Evolutionary conservation across 2,329 filamentous ascomycete genomes (phyloP).

Genomic region (Microsporum audouinii): DNA sequence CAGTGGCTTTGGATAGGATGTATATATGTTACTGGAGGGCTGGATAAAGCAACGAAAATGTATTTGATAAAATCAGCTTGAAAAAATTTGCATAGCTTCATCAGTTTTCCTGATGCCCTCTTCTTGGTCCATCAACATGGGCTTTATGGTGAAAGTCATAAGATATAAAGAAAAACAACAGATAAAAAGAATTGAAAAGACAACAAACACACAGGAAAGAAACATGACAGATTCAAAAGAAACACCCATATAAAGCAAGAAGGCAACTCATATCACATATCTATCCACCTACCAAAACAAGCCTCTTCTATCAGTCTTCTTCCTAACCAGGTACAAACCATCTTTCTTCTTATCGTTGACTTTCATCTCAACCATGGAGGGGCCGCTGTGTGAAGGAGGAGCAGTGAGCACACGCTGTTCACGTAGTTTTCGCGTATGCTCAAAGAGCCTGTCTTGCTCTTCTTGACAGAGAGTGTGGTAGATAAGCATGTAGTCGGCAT

Average conservation of each 20-base stretch:
- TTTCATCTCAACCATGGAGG: slow-evolving; percentile 17
- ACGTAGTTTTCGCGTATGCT: slow-evolving; percentile 56
- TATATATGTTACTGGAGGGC: neutral
- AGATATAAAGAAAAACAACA: slow-evolving; percentile 1
- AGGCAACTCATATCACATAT: neutral
- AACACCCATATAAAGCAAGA: neutral
- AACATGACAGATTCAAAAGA: neutral
- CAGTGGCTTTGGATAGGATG: neutral
- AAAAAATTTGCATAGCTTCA: neutral
- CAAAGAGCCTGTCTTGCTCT: slow-evolving; percentile 61
- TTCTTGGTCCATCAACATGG: neutral
- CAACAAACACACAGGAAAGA: neutral
- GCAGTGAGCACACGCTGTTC: slow-evolving; percentile 32
- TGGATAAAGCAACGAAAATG: neutral
- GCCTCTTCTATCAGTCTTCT: slow-evolving; percentile 26
- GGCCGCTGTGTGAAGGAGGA: neutral
- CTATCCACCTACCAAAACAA: neutral
- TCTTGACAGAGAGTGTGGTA: slow-evolving; percentile 61
- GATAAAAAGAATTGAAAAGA: neutral
- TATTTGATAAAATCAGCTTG: neutral
- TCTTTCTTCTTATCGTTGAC: slow-evolving; percentile 35
- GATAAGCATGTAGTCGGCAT: slow-evolving; percentile 60
- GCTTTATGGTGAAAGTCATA: neutral
- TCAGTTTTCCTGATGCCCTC: neutral
- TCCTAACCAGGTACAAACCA: slow-evolving; percentile 38